Conservation (phyloP, 2,329 filamentous ascomycete species). For the Lasiodiplodia theobromae region DNA sequence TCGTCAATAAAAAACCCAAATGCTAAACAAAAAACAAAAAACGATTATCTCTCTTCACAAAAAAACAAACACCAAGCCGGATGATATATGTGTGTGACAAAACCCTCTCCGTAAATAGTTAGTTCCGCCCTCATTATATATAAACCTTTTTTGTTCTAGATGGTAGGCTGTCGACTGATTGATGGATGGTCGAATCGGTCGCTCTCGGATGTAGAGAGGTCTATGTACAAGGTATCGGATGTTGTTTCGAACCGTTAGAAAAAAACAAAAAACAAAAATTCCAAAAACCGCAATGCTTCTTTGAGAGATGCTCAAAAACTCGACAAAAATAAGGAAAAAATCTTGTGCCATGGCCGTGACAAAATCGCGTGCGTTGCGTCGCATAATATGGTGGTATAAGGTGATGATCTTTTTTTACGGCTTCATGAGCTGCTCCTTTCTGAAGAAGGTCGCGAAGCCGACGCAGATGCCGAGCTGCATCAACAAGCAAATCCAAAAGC, state of each 20-base stretch:
- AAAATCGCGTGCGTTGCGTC: neutral
- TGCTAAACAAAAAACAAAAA: neutral
- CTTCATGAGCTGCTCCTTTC: conserved; percentile 65
- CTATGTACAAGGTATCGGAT: neutral
- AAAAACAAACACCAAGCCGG: too few species aligned
- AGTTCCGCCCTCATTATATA: neutral
- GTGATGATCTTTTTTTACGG: conserved; percentile 43
- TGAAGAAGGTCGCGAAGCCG: conserved; percentile 64
- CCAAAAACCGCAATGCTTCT: neutral
- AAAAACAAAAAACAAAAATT: neutral
- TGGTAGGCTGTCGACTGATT: neutral
- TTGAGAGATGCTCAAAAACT: neutral
- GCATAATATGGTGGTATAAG: neutral
- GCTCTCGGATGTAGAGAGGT: neutral
- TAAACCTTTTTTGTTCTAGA: neutral
- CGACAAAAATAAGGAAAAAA: neutral
- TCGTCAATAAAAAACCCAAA: neutral
- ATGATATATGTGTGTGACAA: neutral
- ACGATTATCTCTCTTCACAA: neutral
- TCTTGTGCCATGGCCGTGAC: neutral
- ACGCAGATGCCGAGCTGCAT: conserved; percentile 66
- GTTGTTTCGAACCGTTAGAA: neutral
- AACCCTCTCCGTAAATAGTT: neutral
- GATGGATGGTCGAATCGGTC: neutral
- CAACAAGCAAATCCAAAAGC: conserved; percentile 68